Evolutionary conservation across 208 protist genomes (phyloP).

Genomic region (Trypanosoma boissoni): DNA sequence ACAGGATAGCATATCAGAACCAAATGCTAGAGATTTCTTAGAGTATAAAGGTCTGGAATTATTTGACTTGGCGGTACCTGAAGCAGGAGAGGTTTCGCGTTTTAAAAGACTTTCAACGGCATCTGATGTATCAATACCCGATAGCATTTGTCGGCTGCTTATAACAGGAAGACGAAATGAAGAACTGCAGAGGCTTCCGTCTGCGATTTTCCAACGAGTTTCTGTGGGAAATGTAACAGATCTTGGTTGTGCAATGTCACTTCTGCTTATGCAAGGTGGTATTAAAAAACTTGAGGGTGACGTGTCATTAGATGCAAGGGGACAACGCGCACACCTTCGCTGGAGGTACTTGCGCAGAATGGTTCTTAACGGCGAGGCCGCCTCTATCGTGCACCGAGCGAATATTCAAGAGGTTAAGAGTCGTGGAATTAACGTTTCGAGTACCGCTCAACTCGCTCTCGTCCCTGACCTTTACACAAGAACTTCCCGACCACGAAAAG

Average conservation of each 20-base stretch:
- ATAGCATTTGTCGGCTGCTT: slow-evolving; percentile 43
- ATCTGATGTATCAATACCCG: not conserved
- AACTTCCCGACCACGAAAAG: slow-evolving; percentile 40
- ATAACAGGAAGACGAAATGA: slow-evolving; percentile 44
- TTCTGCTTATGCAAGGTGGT: slow-evolving; percentile 45
- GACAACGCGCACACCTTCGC: slow-evolving; percentile 48
- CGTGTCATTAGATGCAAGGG: slow-evolving; percentile 22
- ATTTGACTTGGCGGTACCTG: slow-evolving; percentile 23
- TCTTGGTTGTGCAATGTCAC: slow-evolving; percentile 45
- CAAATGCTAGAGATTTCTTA: slow-evolving; percentile 66
- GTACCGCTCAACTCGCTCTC: slow-evolving; percentile 51
- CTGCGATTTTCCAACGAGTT: slow-evolving; percentile 35
- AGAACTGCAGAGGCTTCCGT: slow-evolving; percentile 46
- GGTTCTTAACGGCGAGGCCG: slow-evolving; percentile 75
- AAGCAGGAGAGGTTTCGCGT: slow-evolving; percentile 2
- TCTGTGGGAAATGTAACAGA: slow-evolving; percentile 28
- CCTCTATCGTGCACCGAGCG: slow-evolving; percentile 61
- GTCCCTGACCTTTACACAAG: slow-evolving; percentile 68
- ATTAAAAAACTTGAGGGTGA: slow-evolving; percentile 37
- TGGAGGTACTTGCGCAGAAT: slow-evolving; percentile 79
- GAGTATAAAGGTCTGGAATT: slow-evolving; percentile 53
- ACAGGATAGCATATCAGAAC: slow-evolving; percentile 13
- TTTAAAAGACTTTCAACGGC: slow-evolving; percentile 4
- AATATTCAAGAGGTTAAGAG: slow-evolving; percentile 53
- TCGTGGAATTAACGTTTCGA: slow-evolving; percentile 52